Percentiles rank a stretch among this genome's conserved stretches.
Evolutionary conservation across 176 grass and related monocot genomes (phyloP).

Genomic region (Poa pratensis): DNA sequence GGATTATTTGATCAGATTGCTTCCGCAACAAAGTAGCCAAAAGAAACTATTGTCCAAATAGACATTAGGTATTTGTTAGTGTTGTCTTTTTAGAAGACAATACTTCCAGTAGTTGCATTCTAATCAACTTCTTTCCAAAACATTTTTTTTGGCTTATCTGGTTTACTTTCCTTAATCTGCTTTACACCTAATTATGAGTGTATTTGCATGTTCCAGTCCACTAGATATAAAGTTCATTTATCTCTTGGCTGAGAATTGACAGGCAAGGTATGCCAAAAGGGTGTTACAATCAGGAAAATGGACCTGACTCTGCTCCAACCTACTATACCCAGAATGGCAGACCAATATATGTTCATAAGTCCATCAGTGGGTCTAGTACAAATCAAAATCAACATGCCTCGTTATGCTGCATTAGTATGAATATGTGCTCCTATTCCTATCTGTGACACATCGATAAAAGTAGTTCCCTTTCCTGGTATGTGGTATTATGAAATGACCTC

Average conservation of each 20-base stretch:
- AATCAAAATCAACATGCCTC: conserved; percentile 15
- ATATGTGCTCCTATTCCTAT: conserved; percentile 28
- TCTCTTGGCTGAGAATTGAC: conserved; percentile 19
- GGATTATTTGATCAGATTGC: conserved; percentile 9
- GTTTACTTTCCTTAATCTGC: conserved; percentile 7
- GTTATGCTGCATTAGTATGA: conserved; percentile 20
- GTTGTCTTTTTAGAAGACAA: conserved; percentile 11
- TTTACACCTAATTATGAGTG: conserved; percentile 43
- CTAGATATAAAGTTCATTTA: conserved; percentile 36
- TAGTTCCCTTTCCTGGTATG: conserved; percentile 29
- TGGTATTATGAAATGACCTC: conserved; percentile 29
- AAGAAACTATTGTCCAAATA: conserved; percentile 25
- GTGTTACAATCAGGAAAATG: conserved; percentile 25
- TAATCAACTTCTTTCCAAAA: not conserved
- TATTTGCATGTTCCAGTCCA: conserved; percentile 16
- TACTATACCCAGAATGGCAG: conserved; percentile 30
- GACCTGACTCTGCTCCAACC: not conserved
- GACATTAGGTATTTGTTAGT: not conserved
- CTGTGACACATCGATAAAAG: not conserved
- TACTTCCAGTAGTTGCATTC: conserved; percentile 26
- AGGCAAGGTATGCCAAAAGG: conserved; percentile 27
- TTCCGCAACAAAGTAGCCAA: not conserved
- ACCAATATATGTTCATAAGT: conserved; percentile 24
- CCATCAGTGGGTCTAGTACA: conserved; percentile 37
- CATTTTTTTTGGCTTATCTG: not conserved